A percentile compares a stretch with the other conserved stretches of the same genome.
phyloP scores from a whole-genome alignment of 768 basidiomycete genomes.

The Calocybe gangraenosa region DNA sequence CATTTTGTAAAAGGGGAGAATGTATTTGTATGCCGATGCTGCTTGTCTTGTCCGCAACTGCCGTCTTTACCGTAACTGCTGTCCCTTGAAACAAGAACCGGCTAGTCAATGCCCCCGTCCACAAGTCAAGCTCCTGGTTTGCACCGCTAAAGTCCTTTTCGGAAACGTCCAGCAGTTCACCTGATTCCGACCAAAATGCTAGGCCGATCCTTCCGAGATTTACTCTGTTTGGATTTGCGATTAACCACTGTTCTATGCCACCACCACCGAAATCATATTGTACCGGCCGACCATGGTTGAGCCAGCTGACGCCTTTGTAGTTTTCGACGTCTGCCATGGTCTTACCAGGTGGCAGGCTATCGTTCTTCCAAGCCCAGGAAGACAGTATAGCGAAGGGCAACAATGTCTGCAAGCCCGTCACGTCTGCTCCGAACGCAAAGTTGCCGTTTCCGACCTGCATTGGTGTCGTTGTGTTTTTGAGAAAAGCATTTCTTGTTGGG shows the following conservation, averaged over 20 bases:
- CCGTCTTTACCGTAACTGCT: slow-evolving; percentile 34
- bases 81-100: slow-evolving; percentile 34
- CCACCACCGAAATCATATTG: slow-evolving; percentile 51
- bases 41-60: slow-evolving; percentile 33
- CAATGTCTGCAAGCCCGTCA: slow-evolving; percentile 57
- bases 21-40: slow-evolving; percentile 35
- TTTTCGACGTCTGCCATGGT: slow-evolving; percentile 39
- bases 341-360: slow-evolving; percentile 40
- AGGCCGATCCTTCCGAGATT: slow-evolving; percentile 52
- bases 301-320: slow-evolving; percentile 47
- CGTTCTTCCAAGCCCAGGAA: slow-evolving; percentile 62
- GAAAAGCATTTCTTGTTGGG: slow-evolving; percentile 45
- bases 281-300: slow-evolving; percentile 45
- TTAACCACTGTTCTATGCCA: slow-evolving; percentile 49
- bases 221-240: slow-evolving; percentile 52
- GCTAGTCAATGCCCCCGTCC: slow-evolving; percentile 50
- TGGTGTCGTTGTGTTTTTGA: slow-evolving; percentile 33
- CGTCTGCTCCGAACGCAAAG: slow-evolving; percentile 57
- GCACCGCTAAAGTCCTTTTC: slow-evolving; percentile 32
- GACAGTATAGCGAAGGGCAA: slow-evolving; percentile 52
- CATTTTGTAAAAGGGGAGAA: slow-evolving; percentile 35
- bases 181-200: slow-evolving; percentile 30
- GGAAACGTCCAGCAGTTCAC: slow-evolving; percentile 25
- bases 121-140: slow-evolving; percentile 47
- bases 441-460: slow-evolving; percentile 62